Percentiles rank a stretch among this genome's conserved stretches.
These are phyloP conservation scores for Crithidia brevicula DNA, from an alignment of 208 protist genomes.

Conservation along the genomic window DNA sequence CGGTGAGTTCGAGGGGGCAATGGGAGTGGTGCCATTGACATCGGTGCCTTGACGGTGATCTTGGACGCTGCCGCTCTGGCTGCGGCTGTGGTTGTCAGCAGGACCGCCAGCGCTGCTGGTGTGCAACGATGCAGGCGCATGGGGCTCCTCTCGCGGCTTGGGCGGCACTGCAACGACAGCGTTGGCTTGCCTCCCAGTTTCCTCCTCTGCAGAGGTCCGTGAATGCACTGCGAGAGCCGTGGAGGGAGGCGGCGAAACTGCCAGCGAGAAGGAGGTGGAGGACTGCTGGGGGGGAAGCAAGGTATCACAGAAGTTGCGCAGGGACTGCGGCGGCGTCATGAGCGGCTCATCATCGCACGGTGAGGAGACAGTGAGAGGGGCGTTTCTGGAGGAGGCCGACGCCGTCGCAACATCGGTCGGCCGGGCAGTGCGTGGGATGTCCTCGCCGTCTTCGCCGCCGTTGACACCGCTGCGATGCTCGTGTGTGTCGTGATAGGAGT, in stretches of 20 bases:
- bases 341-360: neutral
- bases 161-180: no score
- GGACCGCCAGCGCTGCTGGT: no score
- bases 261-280: neutral
- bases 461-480: neutral
- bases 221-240: neutral
- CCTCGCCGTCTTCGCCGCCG: neutral
- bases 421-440: neutral
- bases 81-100: neutral
- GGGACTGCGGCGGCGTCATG: slow-evolving; percentile 24
- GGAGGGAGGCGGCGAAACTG: neutral
- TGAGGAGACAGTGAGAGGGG: neutral
- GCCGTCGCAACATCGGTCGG: neutral
- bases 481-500: neutral
- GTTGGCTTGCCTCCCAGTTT: no score
- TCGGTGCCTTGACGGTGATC: no score
- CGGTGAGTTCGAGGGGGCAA: neutral
- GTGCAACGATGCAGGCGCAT: no score
- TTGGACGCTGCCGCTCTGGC: neutral
- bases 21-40: no score
- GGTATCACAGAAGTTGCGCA: slow-evolving; percentile 7
- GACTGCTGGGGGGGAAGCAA: neutral
- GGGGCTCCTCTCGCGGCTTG: no score
- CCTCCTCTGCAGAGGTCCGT: no score
- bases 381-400: neutral